Base-by-base conservation (phyloP, 768 basidiomycete genomes). In the Kwoniella shandongensis region DNA sequence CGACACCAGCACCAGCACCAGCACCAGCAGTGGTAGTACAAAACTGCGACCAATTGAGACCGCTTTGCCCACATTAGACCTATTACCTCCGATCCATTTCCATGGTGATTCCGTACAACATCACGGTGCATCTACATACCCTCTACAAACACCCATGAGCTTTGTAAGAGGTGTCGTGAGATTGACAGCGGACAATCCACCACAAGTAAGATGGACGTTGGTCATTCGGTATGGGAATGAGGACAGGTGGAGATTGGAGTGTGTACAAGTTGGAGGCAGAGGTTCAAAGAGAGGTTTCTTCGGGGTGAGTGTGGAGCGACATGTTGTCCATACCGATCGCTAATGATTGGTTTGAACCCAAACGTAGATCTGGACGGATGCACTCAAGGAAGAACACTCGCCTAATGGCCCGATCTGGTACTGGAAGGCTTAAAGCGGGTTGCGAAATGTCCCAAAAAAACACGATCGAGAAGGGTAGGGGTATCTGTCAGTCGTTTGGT, bases 181-280 rank as follows among this genome's bases (percentile, higher is more conserved):
- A 11, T 51, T 76, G 18, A 76, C 73, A 26, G 55, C 67, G 32
- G 75, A 76, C 42, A 38, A 65, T 44, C 70, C 68, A 36, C 73
- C 73, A 13, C 67, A 74, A 46, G 71, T 76, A 15, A 66, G 71
- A 44, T 74, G 71, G 69, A 76, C 75, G 13, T 49, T 72, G 57
- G 62, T 76, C 1, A 69, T 76, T 22, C 25, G 69, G 26, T 74
- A 74, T 46, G 65, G 67, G n/a, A 71, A 67, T 8, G 59, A 71
- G 40, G 75, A 76, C 60, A 26, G 73, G 22, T 76, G 75, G 75
- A 59, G 64, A 38, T 50, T 74, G 10, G 72, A 73, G 44, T 63
- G 71, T 13, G 70, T 74, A 0, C 75, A 76, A 49, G 50, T 72
- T 7, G 75, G 75, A 11, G 75, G 75, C 2, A 52, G 71, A 17